phyloP scores from a whole-genome alignment of 2,329 filamentous ascomycete species.

The Neonectria sp. region DNA sequence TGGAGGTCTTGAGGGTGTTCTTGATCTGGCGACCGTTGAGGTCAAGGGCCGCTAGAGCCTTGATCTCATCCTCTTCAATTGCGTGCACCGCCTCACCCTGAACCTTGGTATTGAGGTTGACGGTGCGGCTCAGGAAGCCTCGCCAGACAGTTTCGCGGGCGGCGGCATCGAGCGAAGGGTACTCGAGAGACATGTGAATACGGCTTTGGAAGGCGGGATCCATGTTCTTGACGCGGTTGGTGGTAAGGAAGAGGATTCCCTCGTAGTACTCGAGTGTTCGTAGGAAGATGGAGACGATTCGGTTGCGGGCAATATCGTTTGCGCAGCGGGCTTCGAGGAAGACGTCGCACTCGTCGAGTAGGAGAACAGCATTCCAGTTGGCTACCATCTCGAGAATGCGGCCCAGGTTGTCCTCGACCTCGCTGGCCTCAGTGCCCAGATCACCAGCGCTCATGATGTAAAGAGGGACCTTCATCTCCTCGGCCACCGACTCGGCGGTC shows the following conservation, averaged over 20 bases:
- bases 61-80: constrained; percentile 49
- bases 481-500: constrained; percentile 65
- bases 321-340: constrained; percentile 58
- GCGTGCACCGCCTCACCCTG: constrained; percentile 50
- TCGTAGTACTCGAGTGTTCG: constrained; percentile 64
- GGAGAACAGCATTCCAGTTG: constrained; percentile 58
- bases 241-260: constrained; percentile 65
- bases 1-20: constrained; percentile 60
- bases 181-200: constrained; percentile 65
- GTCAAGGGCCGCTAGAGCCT: constrained; percentile 56
- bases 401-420: constrained; percentile 74
- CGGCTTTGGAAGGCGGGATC: constrained; percentile 64
- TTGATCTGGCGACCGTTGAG: constrained; percentile 68
- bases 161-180: constrained; percentile 56
- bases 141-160: constrained; percentile 58
- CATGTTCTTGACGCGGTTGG: constrained; percentile 62
- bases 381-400: constrained; percentile 76
- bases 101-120: constrained; percentile 33
- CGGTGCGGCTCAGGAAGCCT: constrained; percentile 56
- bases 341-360: constrained; percentile 57
- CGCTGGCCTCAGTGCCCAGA: constrained; percentile 75
- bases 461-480: constrained; percentile 64
- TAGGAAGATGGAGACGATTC: constrained; percentile 57
- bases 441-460: constrained; percentile 75
- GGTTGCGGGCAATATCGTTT: constrained; percentile 53